These are phyloP conservation scores for Rhipidocladum racemiflorum DNA, from an alignment of 176 grass and related monocot genomes.

Conservation along the genomic window DNA sequence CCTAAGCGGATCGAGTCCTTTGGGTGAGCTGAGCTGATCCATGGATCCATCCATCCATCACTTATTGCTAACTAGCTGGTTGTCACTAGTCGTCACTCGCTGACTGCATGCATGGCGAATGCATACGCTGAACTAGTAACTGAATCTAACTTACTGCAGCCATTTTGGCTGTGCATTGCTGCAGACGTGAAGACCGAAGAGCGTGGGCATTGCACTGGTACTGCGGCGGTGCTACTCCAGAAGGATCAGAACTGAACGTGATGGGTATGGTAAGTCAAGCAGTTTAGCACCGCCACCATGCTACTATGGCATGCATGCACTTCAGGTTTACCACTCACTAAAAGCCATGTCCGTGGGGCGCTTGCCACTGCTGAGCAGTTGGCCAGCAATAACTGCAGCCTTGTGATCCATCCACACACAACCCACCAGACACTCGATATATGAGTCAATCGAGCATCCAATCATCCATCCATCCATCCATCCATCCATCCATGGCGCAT, in stretches of 20 bases:
- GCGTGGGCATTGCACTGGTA: not conserved
- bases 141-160: not conserved
- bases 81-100: not conserved
- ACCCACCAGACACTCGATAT: not conserved
- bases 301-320: not conserved
- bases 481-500: too few relatives aligned
- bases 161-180: constrained; percentile 7
- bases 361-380: not conserved
- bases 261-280: constrained; percentile 19
- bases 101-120: not conserved
- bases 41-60: constrained; percentile 19
- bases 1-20: not conserved
- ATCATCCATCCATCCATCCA: constrained; percentile 15
- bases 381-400: constrained; percentile 40
- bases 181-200: not conserved
- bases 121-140: not conserved
- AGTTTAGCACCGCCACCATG: not conserved
- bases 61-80: not conserved
- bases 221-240: not conserved
- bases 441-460: not conserved
- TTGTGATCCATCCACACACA: not conserved
- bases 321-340: constrained; percentile 21
- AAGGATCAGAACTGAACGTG: not conserved
- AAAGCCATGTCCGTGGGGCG: constrained; percentile 6
- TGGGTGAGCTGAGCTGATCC: not conserved